These are phyloP conservation scores for Fusarium subglutinans DNA, from an alignment of 2,329 filamentous ascomycete species.

Conservation along the genomic window DNA sequence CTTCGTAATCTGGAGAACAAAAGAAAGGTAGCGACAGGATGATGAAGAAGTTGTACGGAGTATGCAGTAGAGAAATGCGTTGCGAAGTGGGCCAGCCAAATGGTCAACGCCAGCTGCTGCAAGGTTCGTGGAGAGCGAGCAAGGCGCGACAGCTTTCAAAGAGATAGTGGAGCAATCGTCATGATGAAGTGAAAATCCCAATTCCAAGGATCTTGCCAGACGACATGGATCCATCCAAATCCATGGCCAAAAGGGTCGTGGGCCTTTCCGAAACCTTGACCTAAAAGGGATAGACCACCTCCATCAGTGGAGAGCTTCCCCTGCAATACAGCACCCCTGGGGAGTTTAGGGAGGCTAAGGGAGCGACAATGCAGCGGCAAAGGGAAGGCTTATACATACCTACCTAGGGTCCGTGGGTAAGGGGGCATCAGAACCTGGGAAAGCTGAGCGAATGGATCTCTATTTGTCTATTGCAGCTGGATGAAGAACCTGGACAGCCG, in stretches of 20 bases:
- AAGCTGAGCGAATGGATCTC: constrained; percentile 18
- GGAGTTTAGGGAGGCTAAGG: constrained; percentile 6
- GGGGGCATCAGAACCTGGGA: neutral
- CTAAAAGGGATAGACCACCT: neutral
- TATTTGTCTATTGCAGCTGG: constrained; percentile 1
- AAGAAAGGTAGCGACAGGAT: constrained; percentile 20
- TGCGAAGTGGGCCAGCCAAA: constrained; percentile 18
- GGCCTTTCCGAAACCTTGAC: constrained; percentile 8
- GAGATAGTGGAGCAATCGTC: constrained; percentile 19
- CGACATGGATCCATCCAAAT: neutral
- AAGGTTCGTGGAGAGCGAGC: neutral
- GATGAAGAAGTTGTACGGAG: neutral
- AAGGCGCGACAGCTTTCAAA: neutral
- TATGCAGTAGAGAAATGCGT: constrained; percentile 10
- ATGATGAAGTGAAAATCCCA: constrained; percentile 38
- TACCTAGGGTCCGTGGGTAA: neutral
- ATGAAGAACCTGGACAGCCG: constrained; percentile 6
- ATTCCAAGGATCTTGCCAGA: constrained; percentile 33
- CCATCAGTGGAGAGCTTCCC: constrained; percentile 12
- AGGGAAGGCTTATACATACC: neutral
- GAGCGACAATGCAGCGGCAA: constrained; percentile 21
- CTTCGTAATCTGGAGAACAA: constrained; percentile 10
- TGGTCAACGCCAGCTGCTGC: constrained; percentile 14
- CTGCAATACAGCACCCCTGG: constrained; percentile 13
- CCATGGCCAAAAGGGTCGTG: constrained; percentile 14